A percentile compares a stretch with the other conserved stretches of the same genome.
Conservation (phyloP, 768 basidiomycete genomes). For the Macrocybe gigantea region DNA sequence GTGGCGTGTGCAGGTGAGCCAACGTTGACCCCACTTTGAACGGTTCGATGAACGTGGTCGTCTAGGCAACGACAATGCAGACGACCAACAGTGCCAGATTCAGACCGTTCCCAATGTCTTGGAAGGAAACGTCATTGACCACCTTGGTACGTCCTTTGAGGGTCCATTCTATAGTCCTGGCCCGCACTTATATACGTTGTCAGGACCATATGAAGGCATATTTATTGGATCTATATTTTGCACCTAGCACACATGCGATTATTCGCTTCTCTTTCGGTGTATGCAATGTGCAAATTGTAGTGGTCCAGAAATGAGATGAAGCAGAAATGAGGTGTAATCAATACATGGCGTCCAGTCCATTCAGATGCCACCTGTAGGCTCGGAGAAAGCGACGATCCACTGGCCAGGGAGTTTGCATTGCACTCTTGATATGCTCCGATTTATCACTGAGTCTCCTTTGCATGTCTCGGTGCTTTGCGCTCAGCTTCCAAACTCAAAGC, state of each 20-base stretch:
- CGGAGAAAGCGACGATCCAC: too few species aligned
- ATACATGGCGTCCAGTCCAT: too few species aligned
- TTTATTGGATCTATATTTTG: conserved; percentile 33
- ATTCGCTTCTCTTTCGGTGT: too few species aligned
- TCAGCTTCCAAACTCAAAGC: too few species aligned
- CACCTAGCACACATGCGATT: conserved; percentile 4
- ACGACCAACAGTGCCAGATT: conserved; percentile 38
- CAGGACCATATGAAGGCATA: conserved; percentile 27
- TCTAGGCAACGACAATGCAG: conserved; percentile 40
- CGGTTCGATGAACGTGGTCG: not conserved
- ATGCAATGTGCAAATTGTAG: too few species aligned
- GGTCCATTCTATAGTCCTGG: not conserved
- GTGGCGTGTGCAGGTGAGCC: conserved; percentile 32
- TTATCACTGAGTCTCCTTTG: too few species aligned
- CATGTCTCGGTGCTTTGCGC: too few species aligned
- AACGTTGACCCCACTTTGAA: not conserved
- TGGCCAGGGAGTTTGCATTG: too few species aligned
- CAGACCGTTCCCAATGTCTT: conserved; percentile 38
- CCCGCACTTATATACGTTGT: not conserved
- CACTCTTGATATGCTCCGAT: too few species aligned
- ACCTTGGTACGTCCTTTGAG: conserved; percentile 27
- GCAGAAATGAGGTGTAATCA: too few species aligned
- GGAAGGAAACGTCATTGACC: conserved; percentile 34
- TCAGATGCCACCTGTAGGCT: too few species aligned
- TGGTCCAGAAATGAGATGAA: too few species aligned